A percentile compares a stretch with the other conserved stretches of the same genome.
Conservation (phyloP, 2,329 filamentous ascomycete species). For the Clarireedia monteithiana region DNA sequence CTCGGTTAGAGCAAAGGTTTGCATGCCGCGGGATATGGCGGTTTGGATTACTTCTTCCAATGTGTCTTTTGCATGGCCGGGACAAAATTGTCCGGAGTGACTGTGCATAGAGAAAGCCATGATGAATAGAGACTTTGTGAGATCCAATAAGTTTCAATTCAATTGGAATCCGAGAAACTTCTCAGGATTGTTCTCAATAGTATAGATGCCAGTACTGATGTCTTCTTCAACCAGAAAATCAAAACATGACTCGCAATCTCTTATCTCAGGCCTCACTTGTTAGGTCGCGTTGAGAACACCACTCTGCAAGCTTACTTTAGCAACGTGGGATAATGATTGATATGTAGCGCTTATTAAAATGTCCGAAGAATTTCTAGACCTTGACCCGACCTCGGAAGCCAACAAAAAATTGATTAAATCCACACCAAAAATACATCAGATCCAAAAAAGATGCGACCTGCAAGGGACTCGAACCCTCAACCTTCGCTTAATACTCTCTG, state of each 20-base stretch:
- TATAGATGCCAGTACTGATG: not conserved
- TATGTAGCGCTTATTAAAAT: not conserved
- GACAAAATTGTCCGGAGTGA: constrained; percentile 96
- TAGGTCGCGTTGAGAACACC: not conserved
- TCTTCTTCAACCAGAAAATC: not conserved
- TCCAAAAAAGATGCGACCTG: constrained; percentile 16
- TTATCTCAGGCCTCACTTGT: not conserved
- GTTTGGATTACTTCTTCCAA: constrained; percentile 77
- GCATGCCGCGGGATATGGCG: constrained; percentile 72
- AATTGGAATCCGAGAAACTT: not conserved
- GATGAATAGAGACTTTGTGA: not conserved
- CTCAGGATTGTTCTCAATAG: not conserved
- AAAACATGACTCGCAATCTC: not conserved
- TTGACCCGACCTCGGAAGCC: not conserved
- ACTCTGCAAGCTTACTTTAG: not conserved
- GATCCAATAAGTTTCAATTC: not conserved
- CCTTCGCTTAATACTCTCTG: constrained; percentile 21
- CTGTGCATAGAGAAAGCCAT: constrained; percentile 99
- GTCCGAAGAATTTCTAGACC: not conserved
- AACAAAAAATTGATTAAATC: not conserved
- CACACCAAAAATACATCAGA: not conserved
- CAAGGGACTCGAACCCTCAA: constrained; percentile 30
- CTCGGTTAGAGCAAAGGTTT: constrained; percentile 81
- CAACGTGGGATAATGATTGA: not conserved
- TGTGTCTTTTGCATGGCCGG: constrained; percentile 74